A percentile compares a stretch with the other conserved stretches of the same genome.
Conservation (phyloP, 106 monocot species). For the Platanthera guangdongensis region DNA sequence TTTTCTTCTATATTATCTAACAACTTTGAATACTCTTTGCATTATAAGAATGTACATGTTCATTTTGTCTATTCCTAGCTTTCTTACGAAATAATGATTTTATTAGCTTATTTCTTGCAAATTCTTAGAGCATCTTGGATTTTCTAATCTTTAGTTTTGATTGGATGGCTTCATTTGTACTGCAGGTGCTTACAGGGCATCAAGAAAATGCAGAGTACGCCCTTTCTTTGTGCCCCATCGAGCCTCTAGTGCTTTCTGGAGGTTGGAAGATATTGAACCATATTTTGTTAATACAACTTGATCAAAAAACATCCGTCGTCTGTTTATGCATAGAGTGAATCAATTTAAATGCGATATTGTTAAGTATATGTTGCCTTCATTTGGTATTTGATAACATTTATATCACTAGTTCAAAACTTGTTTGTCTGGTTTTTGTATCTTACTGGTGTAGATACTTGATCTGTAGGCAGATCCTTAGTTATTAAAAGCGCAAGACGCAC, state of each 20-base stretch:
- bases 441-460: constrained; percentile 1
- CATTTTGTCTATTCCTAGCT: neutral
- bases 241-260: constrained; percentile 88
- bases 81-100: neutral
- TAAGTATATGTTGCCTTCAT: neutral
- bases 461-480: too few species aligned
- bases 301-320: too few species aligned
- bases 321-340: too few species aligned
- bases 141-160: neutral
- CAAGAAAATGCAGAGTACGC: constrained; percentile 91
- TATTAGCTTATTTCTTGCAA: neutral
- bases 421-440: neutral
- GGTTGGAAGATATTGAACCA: constrained; percentile 31
- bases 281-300: neutral
- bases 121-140: neutral
- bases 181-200: constrained; percentile 84
- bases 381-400: neutral
- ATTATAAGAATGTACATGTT: neutral
- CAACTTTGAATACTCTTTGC: neutral
- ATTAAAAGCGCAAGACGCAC: too few species aligned
- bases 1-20: too few species aligned
- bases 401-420: neutral
- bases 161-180: neutral
- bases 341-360: too few species aligned
- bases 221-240: constrained; percentile 87